Evolutionary conservation across 208 protist species (phyloP), one percentile per base, ranked within the genome.

Genomic region (Tetramitus jugosus): DNA sequence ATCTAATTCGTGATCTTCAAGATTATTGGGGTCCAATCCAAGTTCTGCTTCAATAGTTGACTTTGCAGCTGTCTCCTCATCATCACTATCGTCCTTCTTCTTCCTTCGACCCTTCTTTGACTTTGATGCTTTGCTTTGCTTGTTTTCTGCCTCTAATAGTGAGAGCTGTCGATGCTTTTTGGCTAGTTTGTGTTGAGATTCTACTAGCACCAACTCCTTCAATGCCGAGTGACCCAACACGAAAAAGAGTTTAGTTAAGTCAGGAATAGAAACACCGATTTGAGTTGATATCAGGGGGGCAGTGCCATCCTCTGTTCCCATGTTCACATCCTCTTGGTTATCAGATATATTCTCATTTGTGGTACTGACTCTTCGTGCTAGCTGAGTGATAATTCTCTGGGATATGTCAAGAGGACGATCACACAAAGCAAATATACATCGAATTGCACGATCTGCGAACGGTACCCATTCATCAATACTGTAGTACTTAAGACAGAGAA

Each of bases 31-130:
- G 46, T 49, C 39, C 4, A 74, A 74, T 33, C 67, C 67, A 10
- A 53, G 23, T 35, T 79, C 60, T 49, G 52, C 78, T 37, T 79
- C 45, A 6, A 74, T 37, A 2, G 17, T 33, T 10, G 40, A 60
- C 45, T n/a, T n/a, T n/a, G n/a, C n/a, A n/a, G n/a, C n/a, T n/a
- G n/a, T n/a, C n/a, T 20, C n/a, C 8, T 80, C 49, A 23, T 61
- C 14, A 35, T 46, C 75, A 26, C 33, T 8, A 10, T 67, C 60
- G 20, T 52, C n/a, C 3, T 42, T 52, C 39, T 72, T 35, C 40
- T 72, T 52, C 26, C 49, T 46, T 23, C 4, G 10, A n/a, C 3
- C 20, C 8, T 42, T 46, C 23, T 72, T 52, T 40, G 62, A 3
- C 29, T 1, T 45, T 23, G 45, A 49, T 45, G 14, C 65, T 72